phyloP scores from a whole-genome alignment of 2,329 filamentous ascomycete genomes.

The Macroventuria anomochaeta region DNA sequence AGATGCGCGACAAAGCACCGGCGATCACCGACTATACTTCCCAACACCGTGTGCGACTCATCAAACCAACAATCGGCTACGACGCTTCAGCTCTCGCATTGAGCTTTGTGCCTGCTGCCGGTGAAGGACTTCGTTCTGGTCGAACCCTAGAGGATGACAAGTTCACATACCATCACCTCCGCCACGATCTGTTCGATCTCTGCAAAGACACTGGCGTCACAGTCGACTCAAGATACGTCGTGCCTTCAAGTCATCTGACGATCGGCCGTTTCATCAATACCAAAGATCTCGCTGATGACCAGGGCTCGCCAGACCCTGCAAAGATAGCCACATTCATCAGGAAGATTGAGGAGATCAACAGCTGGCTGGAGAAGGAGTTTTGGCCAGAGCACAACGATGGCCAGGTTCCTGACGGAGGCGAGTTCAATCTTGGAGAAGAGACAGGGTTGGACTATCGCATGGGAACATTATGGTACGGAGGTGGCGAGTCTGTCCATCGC shows the following conservation, averaged over 20 bases:
- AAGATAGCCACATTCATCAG: conserved; percentile 70
- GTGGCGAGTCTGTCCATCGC: conserved; percentile 70
- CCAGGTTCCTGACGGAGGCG: conserved; percentile 60
- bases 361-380: conserved; percentile 72
- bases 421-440: conserved; percentile 90
- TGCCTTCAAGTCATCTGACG: conserved; percentile 89
- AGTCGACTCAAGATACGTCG: conserved; percentile 80
- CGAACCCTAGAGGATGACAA: conserved; percentile 60
- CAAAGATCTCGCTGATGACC: conserved; percentile 59
- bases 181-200: conserved; percentile 74
- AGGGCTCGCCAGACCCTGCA: conserved; percentile 56
- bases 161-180: conserved; percentile 91
- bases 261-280: conserved; percentile 79
- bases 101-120: conserved; percentile 81
- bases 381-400: conserved; percentile 63
- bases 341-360: conserved; percentile 77
- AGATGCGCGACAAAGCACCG: conserved; percentile 63
- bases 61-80: conserved; percentile 83
- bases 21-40: conserved; percentile 71
- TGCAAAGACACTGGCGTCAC: conserved; percentile 68
- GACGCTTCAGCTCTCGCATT: conserved; percentile 86
- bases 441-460: conserved; percentile 77
- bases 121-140: conserved; percentile 56
- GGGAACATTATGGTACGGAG: conserved; percentile 78
- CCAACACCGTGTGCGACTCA: conserved; percentile 72